Evolutionary conservation across 768 basidiomycete genomes (phyloP).

Genomic region (Infundibulicybe gibba): DNA sequence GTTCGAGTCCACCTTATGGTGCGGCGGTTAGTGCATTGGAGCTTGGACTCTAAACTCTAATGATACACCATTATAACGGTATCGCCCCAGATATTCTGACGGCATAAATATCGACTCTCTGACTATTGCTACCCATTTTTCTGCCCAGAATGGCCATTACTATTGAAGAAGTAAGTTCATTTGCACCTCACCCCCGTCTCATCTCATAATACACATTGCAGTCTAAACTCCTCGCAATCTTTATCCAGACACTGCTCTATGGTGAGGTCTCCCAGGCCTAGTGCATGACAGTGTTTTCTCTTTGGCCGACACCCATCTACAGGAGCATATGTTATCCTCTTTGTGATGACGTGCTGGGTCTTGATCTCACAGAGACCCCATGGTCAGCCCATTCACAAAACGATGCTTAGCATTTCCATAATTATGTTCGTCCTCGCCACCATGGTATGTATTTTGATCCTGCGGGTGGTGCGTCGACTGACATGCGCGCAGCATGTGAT

Average conservation of each 20-base stretch:
- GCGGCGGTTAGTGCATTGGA: no score
- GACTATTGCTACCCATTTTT: no score
- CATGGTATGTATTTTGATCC: constrained; percentile 12
- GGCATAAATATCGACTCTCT: no score
- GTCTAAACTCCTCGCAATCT: constrained; percentile 22
- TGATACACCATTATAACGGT: no score
- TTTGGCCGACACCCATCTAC: neutral
- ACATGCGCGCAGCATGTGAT: constrained; percentile 21
- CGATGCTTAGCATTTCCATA: constrained; percentile 21
- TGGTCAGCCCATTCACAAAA: constrained; percentile 14
- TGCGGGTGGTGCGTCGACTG: neutral
- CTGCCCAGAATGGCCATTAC: no score
- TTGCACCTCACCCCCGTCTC: no score
- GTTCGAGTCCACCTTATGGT: no score
- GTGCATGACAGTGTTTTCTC: neutral
- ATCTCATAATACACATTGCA: constrained; percentile 1
- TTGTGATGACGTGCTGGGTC: constrained; percentile 18
- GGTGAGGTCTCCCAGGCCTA: constrained; percentile 6
- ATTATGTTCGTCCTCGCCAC: constrained; percentile 24
- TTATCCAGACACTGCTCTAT: constrained; percentile 21
- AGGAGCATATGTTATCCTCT: constrained; percentile 22
- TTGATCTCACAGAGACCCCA: constrained; percentile 15
- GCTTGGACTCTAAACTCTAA: no score
- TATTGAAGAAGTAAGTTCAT: no score
- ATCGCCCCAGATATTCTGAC: no score